Evolutionary conservation across 768 basidiomycete genomes (phyloP), one percentile per base, ranked within the genome.

Genomic region (Melanogaster broomeanus): DNA sequence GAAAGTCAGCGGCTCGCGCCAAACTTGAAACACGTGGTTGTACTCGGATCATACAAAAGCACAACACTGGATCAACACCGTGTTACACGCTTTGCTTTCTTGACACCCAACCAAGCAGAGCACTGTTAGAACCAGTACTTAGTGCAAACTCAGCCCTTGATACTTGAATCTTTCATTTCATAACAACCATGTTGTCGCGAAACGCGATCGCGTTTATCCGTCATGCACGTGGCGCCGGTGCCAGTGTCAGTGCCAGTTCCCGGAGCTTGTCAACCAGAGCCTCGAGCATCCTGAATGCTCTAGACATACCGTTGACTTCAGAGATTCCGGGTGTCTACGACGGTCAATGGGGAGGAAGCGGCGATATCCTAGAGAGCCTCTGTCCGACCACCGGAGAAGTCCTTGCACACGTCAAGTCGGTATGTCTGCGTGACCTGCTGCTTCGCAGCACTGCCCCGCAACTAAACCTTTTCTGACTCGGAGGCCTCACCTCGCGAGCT

Each of bases 311-410:
- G 9, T 59, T 77, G 7, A 65, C 72, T n/a, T 72, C 73, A 12
- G 85, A 87, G 45, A 61, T 90, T 15, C 70, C 77, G 11, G 91
- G 92, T 2, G 88, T 93, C 16, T 94, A 90, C 61, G 87, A 93
- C 62, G 91, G 91, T 31, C 71, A 78, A 59, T 94, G 92, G 92
- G 74, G 77, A 50, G 92, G 91, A 19, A 60, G 80, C 18, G 92
- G 92, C 3, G 85, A 87, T 46, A 49, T 89, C 5, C 62, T 89
- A 16, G 72, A 80, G 58, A 90, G 88, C 45, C 63, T 81, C 16
- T 96, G 93, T 67, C 93, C 93, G 13, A 83, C 91, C 9, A 96
- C 93, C 15, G 93, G 93, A 3, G 93, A 96, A 64, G 73, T 85
- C 15, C 73, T 98, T 33, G 94, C 87, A 33, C 77, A 78, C 49